Percentiles rank a stretch among this genome's conserved stretches.
Conservation (phyloP, 352 stramenopile species). For the Globisporangium sylvaticum region DNA sequence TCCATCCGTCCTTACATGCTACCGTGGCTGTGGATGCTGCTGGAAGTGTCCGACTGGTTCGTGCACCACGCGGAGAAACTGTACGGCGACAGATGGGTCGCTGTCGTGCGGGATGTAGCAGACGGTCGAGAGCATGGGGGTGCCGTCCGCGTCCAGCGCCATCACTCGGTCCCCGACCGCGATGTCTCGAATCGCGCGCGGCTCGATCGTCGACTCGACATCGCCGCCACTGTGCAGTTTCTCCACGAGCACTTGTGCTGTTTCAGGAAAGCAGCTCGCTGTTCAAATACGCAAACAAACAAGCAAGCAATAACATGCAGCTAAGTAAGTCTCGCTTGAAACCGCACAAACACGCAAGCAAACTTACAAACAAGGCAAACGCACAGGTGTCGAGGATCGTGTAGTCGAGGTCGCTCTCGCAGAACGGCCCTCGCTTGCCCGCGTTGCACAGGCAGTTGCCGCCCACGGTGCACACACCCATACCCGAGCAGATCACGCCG, state of each 20-base stretch:
- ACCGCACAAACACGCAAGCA: background rate
- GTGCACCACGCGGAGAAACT: slow-evolving; percentile 34
- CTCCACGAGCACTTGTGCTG: slow-evolving; percentile 30
- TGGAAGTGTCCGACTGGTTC: slow-evolving; percentile 13
- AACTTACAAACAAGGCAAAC: background rate
- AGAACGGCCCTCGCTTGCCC: slow-evolving; percentile 54
- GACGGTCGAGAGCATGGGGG: slow-evolving; percentile 39
- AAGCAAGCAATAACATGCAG: background rate
- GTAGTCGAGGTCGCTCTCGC: slow-evolving; percentile 44
- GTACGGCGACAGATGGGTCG: slow-evolving; percentile 2
- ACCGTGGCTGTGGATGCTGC: background rate
- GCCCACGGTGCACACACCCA: slow-evolving; percentile 59
- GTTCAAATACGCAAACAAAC: background rate
- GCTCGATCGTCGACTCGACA: slow-evolving; percentile 11
- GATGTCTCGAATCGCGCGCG: slow-evolving; percentile 24
- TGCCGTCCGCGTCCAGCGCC: slow-evolving; percentile 34
- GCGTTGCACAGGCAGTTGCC: slow-evolving; percentile 64
- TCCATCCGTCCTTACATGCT: background rate
- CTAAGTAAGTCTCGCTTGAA: background rate
- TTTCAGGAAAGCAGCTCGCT: slow-evolving; percentile 63
- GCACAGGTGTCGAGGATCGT: slow-evolving; percentile 43
- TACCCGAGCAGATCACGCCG: slow-evolving; percentile 59
- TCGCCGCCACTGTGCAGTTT: background rate
- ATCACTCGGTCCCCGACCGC: slow-evolving; percentile 50
- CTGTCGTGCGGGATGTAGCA: slow-evolving; percentile 69